Evolutionary conservation across 345 rosid species (phyloP).

Genomic region (Diplotaxis tenuifolia): DNA sequence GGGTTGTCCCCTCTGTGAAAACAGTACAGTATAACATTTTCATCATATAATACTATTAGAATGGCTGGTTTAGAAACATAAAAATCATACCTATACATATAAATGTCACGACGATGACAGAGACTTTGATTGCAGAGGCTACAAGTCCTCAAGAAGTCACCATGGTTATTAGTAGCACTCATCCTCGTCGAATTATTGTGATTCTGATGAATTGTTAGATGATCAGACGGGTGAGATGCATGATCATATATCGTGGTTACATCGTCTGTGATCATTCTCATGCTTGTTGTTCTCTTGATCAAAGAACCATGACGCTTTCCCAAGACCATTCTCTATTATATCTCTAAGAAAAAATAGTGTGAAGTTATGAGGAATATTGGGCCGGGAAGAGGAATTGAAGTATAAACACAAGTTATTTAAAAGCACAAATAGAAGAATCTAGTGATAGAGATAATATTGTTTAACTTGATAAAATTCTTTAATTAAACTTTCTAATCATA

Average conservation of each 20-base stretch:
- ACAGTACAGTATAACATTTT: neutral
- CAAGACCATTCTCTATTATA: slow-evolving; percentile 46
- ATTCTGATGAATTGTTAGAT: slow-evolving; percentile 11
- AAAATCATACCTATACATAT: slow-evolving; percentile 70
- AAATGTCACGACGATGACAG: slow-evolving; percentile 55
- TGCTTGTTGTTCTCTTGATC: slow-evolving; percentile 70
- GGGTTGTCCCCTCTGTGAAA: slow-evolving; percentile 68
- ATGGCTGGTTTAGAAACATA: neutral
- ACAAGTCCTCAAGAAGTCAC: slow-evolving; percentile 34
- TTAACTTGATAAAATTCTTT: slow-evolving; percentile 12
- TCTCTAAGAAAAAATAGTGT: slow-evolving; percentile 6
- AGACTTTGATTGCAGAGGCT: slow-evolving; percentile 27
- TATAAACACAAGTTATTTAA: slow-evolving; percentile 22
- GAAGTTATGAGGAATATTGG: slow-evolving; percentile 10
- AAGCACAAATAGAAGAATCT: slow-evolving; percentile 18
- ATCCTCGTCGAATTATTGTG: slow-evolving; percentile 9
- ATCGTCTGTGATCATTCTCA: slow-evolving; percentile 55
- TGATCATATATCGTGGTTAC: slow-evolving; percentile 21
- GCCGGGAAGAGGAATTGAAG: slow-evolving; percentile 12
- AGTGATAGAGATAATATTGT: slow-evolving; percentile 21
- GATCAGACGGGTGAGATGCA: slow-evolving; percentile 36
- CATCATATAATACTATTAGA: neutral
- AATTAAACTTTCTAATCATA: neutral
- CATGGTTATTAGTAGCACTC: neutral
- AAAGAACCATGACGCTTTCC: slow-evolving; percentile 64